phyloP scores from a whole-genome alignment of 192 early-diverging fungal genomes.

The Obelidium mucronatum region DNA sequence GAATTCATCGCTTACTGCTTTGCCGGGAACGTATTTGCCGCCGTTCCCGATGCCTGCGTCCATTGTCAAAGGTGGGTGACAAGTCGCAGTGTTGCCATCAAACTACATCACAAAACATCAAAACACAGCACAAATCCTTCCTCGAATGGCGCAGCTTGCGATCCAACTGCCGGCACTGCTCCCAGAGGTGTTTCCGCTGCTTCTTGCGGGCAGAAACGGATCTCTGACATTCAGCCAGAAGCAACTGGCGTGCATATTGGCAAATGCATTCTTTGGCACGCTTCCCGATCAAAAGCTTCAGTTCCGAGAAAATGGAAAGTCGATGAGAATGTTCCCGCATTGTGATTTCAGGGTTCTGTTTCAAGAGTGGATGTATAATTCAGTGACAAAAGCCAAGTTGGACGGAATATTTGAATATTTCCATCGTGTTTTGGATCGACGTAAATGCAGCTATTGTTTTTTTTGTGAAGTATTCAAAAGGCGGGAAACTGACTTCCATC shows the following conservation, averaged over 20 bases:
- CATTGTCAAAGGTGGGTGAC: neutral
- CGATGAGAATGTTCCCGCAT: slow-evolving; percentile 36
- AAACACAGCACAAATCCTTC: slow-evolving; percentile 25
- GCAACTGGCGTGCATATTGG: slow-evolving; percentile 49
- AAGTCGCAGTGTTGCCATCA: too few relatives aligned
- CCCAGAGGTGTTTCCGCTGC: slow-evolving; percentile 45
- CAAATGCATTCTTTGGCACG: slow-evolving; percentile 59
- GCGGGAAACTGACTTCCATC: too few relatives aligned
- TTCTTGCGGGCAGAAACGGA: slow-evolving; percentile 29
- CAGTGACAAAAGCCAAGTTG: slow-evolving; percentile 39
- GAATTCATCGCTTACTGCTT: too few relatives aligned
- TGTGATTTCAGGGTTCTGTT: slow-evolving; percentile 47
- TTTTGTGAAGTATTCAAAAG: too few relatives aligned
- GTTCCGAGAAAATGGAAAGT: slow-evolving; percentile 39
- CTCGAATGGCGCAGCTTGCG: slow-evolving; percentile 46
- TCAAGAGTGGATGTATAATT: slow-evolving; percentile 24
- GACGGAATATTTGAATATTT: slow-evolving; percentile 51
- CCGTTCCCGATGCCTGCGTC: neutral
- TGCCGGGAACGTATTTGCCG: too few relatives aligned
- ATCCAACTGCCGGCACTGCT: slow-evolving; percentile 40
- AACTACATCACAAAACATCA: neutral
- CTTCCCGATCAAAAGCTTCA: slow-evolving; percentile 38
- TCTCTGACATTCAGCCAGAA: slow-evolving; percentile 54
- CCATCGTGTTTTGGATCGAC: slow-evolving; percentile 9
- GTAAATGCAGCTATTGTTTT: slow-evolving; percentile 25